Evolutionary conservation across 2,329 filamentous ascomycete species (phyloP), one percentile per base, ranked within the genome.

Genomic region (Cadophora luteo-olivacea): DNA sequence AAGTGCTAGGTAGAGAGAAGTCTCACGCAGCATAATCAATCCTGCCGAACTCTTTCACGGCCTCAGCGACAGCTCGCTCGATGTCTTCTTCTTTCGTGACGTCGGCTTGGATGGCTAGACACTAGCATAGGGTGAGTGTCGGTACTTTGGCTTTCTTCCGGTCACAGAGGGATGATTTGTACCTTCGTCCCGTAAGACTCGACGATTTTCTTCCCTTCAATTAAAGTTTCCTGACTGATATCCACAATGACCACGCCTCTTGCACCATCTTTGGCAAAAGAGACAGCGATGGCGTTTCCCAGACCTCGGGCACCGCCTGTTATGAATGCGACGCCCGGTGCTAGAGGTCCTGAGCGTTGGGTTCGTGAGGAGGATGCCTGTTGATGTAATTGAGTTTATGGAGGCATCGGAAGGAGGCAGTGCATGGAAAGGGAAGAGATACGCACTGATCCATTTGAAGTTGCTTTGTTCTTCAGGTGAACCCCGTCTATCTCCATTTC

Each of bases 21-120:
- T 49, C 64, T 64, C 32, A 70, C 67, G 64, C 69, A n/a, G 67
- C 67, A 66, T 68, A 69, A 25, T 71, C 69, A 38, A 69, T 69
- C 19, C 69, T 58, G 11, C 69, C 67, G 49, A 71, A 69, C 19
- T 65, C 67, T 24, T 62, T 60, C 2, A 69, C 69, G n/a, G 69
- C 65, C 58, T 61, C 60, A 4, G 55, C 41, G 19, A 71, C 64
- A 16, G 67, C 69, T 63, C 57, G 60, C 54, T 69, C 63, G 7
- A 68, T 48, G n/a, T 69, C 69, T n/a, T 66, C 66, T 60, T 71
- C 67, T 54, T 68, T 71, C 25, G 65, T 66, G 0, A 71, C 67
- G 32, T 71, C 69, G 19, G 67, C 67, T 68, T 64, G 65, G 25
- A 71, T 54, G 19, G 65, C 67, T 12, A 69, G 48, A 60, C 67